Conservation (phyloP, 78 protist genomes). For the Dictyostelium purpureum region DNA sequence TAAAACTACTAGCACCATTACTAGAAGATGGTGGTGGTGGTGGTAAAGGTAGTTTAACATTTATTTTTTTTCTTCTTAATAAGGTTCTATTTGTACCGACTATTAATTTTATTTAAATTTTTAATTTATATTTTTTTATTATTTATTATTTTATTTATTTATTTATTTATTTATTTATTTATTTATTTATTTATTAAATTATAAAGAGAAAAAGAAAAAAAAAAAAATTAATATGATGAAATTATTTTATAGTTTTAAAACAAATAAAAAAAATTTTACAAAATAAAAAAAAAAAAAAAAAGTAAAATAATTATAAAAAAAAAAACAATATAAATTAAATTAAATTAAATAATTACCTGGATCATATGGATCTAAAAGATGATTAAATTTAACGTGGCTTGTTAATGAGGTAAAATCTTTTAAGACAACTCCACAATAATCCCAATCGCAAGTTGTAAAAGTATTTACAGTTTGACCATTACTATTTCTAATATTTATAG, state of each 20-base stretch:
- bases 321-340: neutral
- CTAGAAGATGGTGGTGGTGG: neutral
- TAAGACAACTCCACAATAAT: slow-evolving; percentile 26
- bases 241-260: no score
- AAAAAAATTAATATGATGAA: no score
- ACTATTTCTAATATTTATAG: neutral
- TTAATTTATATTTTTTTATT: no score
- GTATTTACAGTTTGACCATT: neutral
- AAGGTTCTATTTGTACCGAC: neutral
- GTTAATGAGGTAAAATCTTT: slow-evolving; percentile 49
- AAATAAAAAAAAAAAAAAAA: no score
- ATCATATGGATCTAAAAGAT: slow-evolving; percentile 70
- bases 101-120: no score
- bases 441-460: slow-evolving; percentile 69
- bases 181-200: no score
- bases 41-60: no score
- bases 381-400: slow-evolving; percentile 58
- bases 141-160: no score
- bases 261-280: no score
- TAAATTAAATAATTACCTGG: slow-evolving; percentile 9
- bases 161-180: no score
- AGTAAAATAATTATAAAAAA: neutral
- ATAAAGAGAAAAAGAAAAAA: no score
- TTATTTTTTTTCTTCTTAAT: slow-evolving; percentile 23
- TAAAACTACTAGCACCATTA: neutral